Conservation (phyloP, 176 grass and related monocot genomes). For the Luzula sylvatica region DNA sequence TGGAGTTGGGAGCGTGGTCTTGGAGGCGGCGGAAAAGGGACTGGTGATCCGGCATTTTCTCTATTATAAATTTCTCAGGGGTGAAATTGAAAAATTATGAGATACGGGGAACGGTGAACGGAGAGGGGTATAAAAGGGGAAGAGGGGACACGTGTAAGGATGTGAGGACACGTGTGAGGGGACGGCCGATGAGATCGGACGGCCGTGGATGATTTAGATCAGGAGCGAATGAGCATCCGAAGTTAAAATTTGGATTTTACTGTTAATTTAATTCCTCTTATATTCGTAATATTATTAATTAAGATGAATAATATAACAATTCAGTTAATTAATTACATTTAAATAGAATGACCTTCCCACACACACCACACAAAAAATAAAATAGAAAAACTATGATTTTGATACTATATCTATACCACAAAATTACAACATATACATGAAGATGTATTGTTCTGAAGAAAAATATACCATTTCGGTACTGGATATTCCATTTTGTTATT, state of each 20-base stretch:
- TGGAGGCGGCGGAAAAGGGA: slow-evolving; percentile 40
- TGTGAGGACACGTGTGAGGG: slow-evolving; percentile 20
- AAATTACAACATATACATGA: too few relatives aligned
- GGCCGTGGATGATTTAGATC: not conserved
- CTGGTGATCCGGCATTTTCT: slow-evolving; percentile 27
- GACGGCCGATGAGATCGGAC: not conserved
- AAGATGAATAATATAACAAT: too few relatives aligned
- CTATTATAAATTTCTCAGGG: not conserved
- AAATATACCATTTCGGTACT: too few relatives aligned
- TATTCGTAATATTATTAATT: too few relatives aligned
- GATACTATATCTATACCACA: too few relatives aligned
- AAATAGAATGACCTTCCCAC: too few relatives aligned
- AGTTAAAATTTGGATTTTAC: too few relatives aligned
- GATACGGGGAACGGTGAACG: not conserved
- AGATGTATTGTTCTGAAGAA: not conserved
- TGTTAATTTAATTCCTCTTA: too few relatives aligned
- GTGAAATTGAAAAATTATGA: slow-evolving; percentile 12
- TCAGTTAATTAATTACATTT: too few relatives aligned
- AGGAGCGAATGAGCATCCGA: not conserved
- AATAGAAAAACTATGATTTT: too few relatives aligned
- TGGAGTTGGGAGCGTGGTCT: slow-evolving; percentile 46
- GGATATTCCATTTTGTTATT: not conserved
- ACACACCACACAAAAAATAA: too few relatives aligned
- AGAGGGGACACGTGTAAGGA: slow-evolving; percentile 4
- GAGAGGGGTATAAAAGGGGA: slow-evolving; percentile 5